phyloP scores from a whole-genome alignment of 768 basidiomycete genomes.

The Asterophora parasitica region DNA sequence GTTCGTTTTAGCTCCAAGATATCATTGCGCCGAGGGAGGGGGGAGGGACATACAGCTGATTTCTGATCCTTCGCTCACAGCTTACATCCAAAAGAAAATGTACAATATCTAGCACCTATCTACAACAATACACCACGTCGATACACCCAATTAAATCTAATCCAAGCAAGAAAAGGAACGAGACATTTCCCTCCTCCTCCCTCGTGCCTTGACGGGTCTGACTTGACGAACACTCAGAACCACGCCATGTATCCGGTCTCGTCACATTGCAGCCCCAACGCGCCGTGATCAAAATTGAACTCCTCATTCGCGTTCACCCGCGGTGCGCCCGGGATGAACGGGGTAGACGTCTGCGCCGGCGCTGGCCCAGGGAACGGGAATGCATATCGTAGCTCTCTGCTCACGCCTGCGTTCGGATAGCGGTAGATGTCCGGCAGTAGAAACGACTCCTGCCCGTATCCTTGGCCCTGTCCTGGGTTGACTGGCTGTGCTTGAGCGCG shows the following conservation, averaged over 20 bases:
- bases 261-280: slow-evolving; percentile 47
- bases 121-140: not conserved
- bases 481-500: slow-evolving; percentile 6
- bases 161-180: too few relatives aligned
- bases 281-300: slow-evolving; percentile 62
- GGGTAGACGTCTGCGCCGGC: slow-evolving; percentile 17
- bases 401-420: slow-evolving; percentile 38
- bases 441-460: slow-evolving; percentile 18
- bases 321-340: slow-evolving; percentile 42
- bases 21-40: too few relatives aligned
- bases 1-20: too few relatives aligned
- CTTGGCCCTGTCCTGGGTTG: slow-evolving; percentile 2
- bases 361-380: slow-evolving; percentile 19
- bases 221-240: slow-evolving; percentile 35
- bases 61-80: too few relatives aligned
- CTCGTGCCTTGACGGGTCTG: too few relatives aligned
- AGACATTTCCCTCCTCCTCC: too few relatives aligned
- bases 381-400: slow-evolving; percentile 34
- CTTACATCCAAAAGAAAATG: not conserved
- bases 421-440: slow-evolving; percentile 46
- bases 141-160: not conserved
- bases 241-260: slow-evolving; percentile 68
- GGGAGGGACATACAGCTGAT: too few relatives aligned
- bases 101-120: not conserved
- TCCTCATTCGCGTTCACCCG: slow-evolving; percentile 49